Evolutionary conservation across 441 rosid genomes (phyloP).

Genomic region (Syzygium malaccense): DNA sequence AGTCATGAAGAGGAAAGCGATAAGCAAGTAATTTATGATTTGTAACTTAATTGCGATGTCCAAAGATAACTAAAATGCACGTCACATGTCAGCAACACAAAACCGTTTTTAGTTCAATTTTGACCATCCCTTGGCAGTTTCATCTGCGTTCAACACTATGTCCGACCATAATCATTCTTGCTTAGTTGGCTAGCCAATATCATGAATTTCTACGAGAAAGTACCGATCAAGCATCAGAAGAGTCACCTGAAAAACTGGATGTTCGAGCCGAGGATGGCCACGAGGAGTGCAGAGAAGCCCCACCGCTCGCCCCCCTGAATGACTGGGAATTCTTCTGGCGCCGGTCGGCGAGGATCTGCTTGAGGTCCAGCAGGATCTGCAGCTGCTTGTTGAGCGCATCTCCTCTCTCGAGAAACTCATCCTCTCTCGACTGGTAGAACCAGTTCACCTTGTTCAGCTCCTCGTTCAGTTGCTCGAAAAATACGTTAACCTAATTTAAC

Average conservation of each 20-base stretch:
- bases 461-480: constrained; percentile 62
- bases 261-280: constrained; percentile 42
- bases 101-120: not conserved
- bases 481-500: constrained; percentile 47
- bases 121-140: not conserved
- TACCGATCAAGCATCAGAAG: too few species aligned
- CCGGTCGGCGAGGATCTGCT: constrained; percentile 44
- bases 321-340: constrained; percentile 30
- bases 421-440: constrained; percentile 65
- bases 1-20: not conserved
- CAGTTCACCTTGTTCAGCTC: constrained; percentile 80
- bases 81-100: not conserved
- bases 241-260: constrained; percentile 65
- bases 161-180: not conserved
- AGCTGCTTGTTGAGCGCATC: constrained; percentile 69
- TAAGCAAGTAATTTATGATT: not conserved
- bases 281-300: constrained; percentile 1
- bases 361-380: constrained; percentile 57
- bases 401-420: constrained; percentile 79
- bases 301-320: not conserved
- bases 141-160: not conserved
- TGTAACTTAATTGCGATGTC: not conserved
- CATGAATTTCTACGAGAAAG: not conserved
- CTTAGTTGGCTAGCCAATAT: not conserved
- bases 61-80: not conserved